Percentiles rank a stretch among this genome's conserved stretches.
phyloP scores from a whole-genome alignment of 495 filamentous ascomycete species.

The Penicillium salamii region DNA sequence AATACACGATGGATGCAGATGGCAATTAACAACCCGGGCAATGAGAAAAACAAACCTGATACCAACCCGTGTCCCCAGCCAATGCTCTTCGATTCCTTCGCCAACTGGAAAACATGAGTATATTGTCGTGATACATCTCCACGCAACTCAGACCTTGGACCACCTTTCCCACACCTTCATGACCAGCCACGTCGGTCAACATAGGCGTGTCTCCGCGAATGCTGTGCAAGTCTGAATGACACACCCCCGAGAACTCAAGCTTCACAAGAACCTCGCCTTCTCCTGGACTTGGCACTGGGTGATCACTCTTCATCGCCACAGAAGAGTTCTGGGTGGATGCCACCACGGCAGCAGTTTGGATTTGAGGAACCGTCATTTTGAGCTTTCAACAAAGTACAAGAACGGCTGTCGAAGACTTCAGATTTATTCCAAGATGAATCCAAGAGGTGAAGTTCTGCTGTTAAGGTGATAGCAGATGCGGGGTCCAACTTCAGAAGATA shows the following conservation, averaged over 20 bases:
- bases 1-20: background rate
- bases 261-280: slow-evolving; percentile 39
- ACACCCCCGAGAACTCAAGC: slow-evolving; percentile 42
- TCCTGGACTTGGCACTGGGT: slow-evolving; percentile 33
- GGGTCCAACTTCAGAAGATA: slow-evolving; percentile 9
- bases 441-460: background rate
- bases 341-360: slow-evolving; percentile 39
- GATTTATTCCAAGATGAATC: too few relatives aligned
- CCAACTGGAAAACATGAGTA: slow-evolving; percentile 24
- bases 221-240: slow-evolving; percentile 45
- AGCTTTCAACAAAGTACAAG: too few relatives aligned
- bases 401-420: too few relatives aligned
- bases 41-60: slow-evolving; percentile 30
- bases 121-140: too few relatives aligned
- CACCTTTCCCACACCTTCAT: slow-evolving; percentile 43
- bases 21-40: background rate
- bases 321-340: slow-evolving; percentile 23
- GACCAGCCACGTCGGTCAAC: slow-evolving; percentile 44
- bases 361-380: slow-evolving; percentile 27
- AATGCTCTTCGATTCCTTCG: slow-evolving; percentile 24
- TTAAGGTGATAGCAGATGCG: slow-evolving; percentile 10
- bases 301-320: slow-evolving; percentile 28
- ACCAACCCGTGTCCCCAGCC: slow-evolving; percentile 37
- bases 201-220: slow-evolving; percentile 46
- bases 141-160: slow-evolving; percentile 37